Evolutionary conservation across 1,139 yeast genomes (phyloP), one percentile per base, ranked within the genome.

Genomic region (Taphrina flavorubra): DNA sequence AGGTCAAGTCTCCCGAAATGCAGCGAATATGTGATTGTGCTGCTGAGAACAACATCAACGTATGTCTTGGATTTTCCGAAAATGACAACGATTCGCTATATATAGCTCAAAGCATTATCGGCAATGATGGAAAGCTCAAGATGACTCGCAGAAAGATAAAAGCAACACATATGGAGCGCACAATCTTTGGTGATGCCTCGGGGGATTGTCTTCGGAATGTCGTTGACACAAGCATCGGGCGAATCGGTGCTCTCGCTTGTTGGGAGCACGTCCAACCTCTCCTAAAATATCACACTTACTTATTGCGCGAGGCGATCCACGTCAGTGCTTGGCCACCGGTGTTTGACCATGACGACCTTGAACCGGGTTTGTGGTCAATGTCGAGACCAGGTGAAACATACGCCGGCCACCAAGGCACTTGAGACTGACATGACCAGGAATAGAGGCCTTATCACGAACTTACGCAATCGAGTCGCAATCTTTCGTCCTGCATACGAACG

Each of bases 321-420:
- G 46, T 55, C 46, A n/a, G 40, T n/a, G 60, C 46, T n/a, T 55
- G 60, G 60, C 60, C 60, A n/a, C 60, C 60, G n/a, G 31, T 55
- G 46, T 55, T 55, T 36, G 16, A 34, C 11, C 36, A 51, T 31
- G 37, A 25, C 7, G 46, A 18, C 13, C 31, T 18, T 16, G 46
- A 16, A 36, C 34, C 46, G 6, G 60, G 44, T 10, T 37, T 34
- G 6, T 55, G 60, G 46, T 18, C 34, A 11, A 55, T 55, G 46
- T 37, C 46, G 46, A 55, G n/a, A 16, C 46, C 31, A 18, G 46
- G 60, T 20, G 14, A 10, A 10, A 14, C 14, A 10, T 36, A 5
- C 25, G 36, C 14, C 13, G 20, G 2, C 3, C 18, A 4, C 3
- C 2, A 1, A 8, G 10, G 11, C 18, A 16, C 10, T 10, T 16